These are phyloP conservation scores for Phytophthora meadii DNA, from an alignment of 352 stramenopile species.

Conservation along the genomic window DNA sequence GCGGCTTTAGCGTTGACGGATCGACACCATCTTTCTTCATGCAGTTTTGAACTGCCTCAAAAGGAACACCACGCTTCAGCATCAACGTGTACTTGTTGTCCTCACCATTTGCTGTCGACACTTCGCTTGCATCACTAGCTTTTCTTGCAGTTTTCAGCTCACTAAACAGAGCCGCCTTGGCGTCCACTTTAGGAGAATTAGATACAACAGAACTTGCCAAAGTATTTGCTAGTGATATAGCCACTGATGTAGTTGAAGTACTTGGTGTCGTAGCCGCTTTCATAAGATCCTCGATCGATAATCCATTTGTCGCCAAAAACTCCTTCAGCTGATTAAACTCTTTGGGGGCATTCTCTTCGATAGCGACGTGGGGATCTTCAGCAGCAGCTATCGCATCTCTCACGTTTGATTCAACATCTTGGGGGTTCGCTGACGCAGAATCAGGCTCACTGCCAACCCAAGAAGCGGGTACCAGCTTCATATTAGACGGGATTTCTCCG, in stretches of 20 bases:
- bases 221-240: conserved; percentile 15
- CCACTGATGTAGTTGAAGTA: conserved; percentile 31
- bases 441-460: conserved; percentile 41
- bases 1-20: conserved; percentile 38
- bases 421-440: conserved; percentile 23
- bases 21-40: conserved; percentile 75
- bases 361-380: conserved; percentile 9
- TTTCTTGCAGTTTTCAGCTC: conserved; percentile 22
- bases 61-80: conserved; percentile 73
- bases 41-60: conserved; percentile 76
- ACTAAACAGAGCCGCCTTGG: conserved; percentile 23
- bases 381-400: neutral
- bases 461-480: conserved; percentile 53
- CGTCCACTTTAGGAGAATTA: conserved; percentile 17
- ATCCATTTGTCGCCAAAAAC: conserved; percentile 61
- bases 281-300: conserved; percentile 80
- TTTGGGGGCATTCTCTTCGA: conserved; percentile 15
- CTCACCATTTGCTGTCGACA: conserved; percentile 2
- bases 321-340: conserved; percentile 69
- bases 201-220: conserved; percentile 5
- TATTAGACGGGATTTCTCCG: conserved; percentile 45
- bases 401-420: conserved; percentile 31
- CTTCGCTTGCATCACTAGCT: conserved; percentile 9
- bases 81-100: conserved; percentile 68
- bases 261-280: conserved; percentile 63